phyloP scores from a whole-genome alignment of 176 grass and related monocot species.

The Lolium rigidum region DNA sequence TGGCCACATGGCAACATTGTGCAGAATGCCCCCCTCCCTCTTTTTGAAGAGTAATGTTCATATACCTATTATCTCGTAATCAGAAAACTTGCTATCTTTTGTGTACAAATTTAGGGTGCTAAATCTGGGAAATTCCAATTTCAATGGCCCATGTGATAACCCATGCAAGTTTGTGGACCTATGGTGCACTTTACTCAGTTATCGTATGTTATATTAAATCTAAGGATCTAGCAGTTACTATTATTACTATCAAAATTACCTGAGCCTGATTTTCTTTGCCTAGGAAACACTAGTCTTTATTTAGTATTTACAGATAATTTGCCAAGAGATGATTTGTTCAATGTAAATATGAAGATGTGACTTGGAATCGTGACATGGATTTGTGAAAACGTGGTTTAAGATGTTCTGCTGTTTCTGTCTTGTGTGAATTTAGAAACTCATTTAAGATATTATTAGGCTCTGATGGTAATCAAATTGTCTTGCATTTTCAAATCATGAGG shows the following conservation, averaged over 20 bases:
- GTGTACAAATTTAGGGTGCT: neutral
- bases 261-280: neutral
- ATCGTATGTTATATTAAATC: neutral
- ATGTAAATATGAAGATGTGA: neutral
- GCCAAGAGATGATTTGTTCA: neutral
- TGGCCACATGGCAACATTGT: neutral
- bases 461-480: neutral
- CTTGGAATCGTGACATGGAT: neutral
- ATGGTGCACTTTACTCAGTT: neutral
- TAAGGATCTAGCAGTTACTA: neutral
- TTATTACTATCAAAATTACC: slow-evolving; percentile 6
- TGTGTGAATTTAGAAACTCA: neutral
- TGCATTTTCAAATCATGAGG: neutral
- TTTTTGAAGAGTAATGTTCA: slow-evolving; percentile 19
- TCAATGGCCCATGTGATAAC: neutral
- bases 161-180: neutral
- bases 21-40: neutral
- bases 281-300: neutral
- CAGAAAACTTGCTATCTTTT: neutral
- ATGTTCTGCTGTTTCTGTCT: neutral
- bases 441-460: neutral
- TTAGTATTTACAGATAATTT: neutral
- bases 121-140: neutral
- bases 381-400: neutral
- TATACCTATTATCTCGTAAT: neutral